These are phyloP conservation scores for Talaromyces sp. DNA, from an alignment of 2,329 filamentous ascomycete species.

Conservation along the genomic window DNA sequence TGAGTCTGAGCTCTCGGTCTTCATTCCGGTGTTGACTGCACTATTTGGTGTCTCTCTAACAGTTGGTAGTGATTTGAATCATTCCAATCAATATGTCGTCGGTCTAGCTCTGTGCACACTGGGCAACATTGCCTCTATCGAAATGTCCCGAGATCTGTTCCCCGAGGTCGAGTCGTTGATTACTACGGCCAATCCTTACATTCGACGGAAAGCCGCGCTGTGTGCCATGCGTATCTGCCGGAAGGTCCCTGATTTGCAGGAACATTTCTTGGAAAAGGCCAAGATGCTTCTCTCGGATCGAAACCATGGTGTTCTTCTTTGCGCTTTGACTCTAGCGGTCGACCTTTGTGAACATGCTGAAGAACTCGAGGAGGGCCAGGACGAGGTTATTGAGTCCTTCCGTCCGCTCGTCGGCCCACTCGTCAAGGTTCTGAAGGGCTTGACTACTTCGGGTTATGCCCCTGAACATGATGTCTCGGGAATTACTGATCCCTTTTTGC, in stretches of 20 bases:
- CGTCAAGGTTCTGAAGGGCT: slow-evolving; percentile 83
- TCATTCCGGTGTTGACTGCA: background rate
- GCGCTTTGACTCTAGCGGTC: slow-evolving; percentile 82
- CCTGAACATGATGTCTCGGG: slow-evolving; percentile 98
- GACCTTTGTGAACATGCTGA: slow-evolving; percentile 86
- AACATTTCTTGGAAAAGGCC: slow-evolving; percentile 94
- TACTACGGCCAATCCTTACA: slow-evolving; percentile 95
- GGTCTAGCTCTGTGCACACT: slow-evolving; percentile 93
- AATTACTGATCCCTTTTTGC: slow-evolving; percentile 94
- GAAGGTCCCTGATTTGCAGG: slow-evolving; percentile 94
- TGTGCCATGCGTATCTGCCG: slow-evolving; percentile 98
- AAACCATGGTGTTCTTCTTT: slow-evolving; percentile 92
- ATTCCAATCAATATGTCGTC: slow-evolving; percentile 97
- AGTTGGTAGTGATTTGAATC: slow-evolving; percentile 72
- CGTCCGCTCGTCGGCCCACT: slow-evolving; percentile 76
- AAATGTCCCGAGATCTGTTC: slow-evolving; percentile 97
- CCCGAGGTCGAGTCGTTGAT: slow-evolving; percentile 90
- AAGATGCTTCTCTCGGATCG: slow-evolving; percentile 81
- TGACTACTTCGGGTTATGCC: slow-evolving; percentile 92
- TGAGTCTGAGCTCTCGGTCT: slow-evolving; percentile 40
- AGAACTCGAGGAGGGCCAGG: slow-evolving; percentile 84
- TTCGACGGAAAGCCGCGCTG: slow-evolving; percentile 92
- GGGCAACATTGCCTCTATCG: slow-evolving; percentile 94
- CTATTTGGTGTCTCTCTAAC: slow-evolving; percentile 28
- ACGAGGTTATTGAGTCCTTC: slow-evolving; percentile 86